Percentiles rank a stretch among this genome's conserved stretches.
These are phyloP conservation scores for Boletales sp. DNA, from an alignment of 768 basidiomycete species.

Conservation along the genomic window DNA sequence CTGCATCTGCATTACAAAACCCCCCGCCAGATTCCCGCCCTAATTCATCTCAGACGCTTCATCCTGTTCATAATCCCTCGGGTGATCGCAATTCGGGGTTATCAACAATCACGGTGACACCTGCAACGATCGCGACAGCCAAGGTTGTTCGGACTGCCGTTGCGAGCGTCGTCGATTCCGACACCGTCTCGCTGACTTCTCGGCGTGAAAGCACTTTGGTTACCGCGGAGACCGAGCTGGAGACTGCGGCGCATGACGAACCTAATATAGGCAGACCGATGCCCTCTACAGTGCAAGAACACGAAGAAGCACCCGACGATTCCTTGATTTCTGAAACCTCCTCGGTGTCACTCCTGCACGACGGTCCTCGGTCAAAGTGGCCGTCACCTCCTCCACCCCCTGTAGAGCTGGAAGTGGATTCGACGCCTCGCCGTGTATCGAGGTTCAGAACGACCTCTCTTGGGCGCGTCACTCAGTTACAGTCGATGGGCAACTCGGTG, in stretches of 20 bases:
- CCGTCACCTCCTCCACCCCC: slow-evolving; percentile 30
- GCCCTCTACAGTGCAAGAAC: slow-evolving; percentile 7
- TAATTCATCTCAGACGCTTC: slow-evolving; percentile 19
- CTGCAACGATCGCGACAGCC: slow-evolving; percentile 43
- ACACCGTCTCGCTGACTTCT: slow-evolving; percentile 19
- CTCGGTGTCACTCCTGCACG: slow-evolving; percentile 17
- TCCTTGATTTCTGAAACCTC: slow-evolving; percentile 12
- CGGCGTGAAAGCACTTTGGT: slow-evolving; percentile 11
- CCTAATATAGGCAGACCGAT: slow-evolving; percentile 1
- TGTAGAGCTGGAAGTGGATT: slow-evolving; percentile 22
- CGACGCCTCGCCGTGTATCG: slow-evolving; percentile 23
- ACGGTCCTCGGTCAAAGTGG: slow-evolving; percentile 24
- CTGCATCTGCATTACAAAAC: not conserved
- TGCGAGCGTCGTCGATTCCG: slow-evolving; percentile 47
- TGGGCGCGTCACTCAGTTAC: slow-evolving; percentile 23
- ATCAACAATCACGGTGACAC: slow-evolving; percentile 42
- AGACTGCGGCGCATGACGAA: not conserved
- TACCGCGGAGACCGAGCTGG: slow-evolving; percentile 7
- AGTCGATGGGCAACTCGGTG: slow-evolving; percentile 12
- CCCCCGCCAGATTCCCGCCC: slow-evolving; percentile 8
- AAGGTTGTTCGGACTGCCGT: slow-evolving; percentile 48
- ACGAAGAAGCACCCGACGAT: slow-evolving; percentile 9
- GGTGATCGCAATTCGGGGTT: slow-evolving; percentile 33
- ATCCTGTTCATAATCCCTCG: slow-evolving; percentile 8
- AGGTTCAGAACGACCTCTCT: slow-evolving; percentile 29